A percentile compares a stretch with the other conserved stretches of the same genome.
Conservation (phyloP, 148 eudicot species). For the Chenopodium quinoa region DNA sequence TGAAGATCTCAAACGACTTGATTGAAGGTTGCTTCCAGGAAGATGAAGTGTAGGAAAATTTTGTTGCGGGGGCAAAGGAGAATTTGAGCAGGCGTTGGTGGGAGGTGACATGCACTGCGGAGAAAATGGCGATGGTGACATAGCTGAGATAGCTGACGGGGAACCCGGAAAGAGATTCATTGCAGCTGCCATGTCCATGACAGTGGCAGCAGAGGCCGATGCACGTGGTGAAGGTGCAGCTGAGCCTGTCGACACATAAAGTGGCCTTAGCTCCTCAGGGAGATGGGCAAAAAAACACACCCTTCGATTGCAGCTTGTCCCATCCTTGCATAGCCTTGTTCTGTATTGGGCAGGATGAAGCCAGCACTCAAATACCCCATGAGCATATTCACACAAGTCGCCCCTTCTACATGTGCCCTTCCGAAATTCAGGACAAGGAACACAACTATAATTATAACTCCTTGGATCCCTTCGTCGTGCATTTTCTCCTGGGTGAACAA, state of each 20-base stretch:
- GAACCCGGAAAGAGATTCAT: conserved; percentile 68
- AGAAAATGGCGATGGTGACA: conserved; percentile 54
- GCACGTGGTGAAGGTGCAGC: conserved; percentile 65
- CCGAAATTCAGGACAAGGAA: conserved; percentile 79
- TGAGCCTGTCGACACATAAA: conserved; percentile 65
- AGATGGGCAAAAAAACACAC: conserved; percentile 78
- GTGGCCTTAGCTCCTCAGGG: conserved; percentile 66
- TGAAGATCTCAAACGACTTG: conserved; percentile 74
- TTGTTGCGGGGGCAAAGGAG: conserved; percentile 53
- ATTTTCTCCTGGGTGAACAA: conserved; percentile 86
- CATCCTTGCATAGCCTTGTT: conserved; percentile 51
- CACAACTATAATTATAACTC: conserved; percentile 81
- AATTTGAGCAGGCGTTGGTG: conserved; percentile 40
- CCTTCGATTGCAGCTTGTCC: conserved; percentile 57
- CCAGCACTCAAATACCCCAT: conserved; percentile 74
- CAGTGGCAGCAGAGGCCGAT: conserved; percentile 41
- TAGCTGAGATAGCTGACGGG: conserved; percentile 52
- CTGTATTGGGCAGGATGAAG: conserved; percentile 43
- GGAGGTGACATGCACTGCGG: conserved; percentile 68
- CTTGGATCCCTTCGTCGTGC: conserved; percentile 84
- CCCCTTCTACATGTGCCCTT: conserved; percentile 72
- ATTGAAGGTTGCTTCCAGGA: conserved; percentile 66
- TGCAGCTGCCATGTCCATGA: conserved; percentile 72
- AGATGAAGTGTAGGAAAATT: conserved; percentile 66
- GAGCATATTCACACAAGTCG: conserved; percentile 78